Evolutionary conservation across 768 basidiomycete genomes (phyloP), one percentile per base, ranked within the genome.

Genomic region (Cytidiella melzeri): DNA sequence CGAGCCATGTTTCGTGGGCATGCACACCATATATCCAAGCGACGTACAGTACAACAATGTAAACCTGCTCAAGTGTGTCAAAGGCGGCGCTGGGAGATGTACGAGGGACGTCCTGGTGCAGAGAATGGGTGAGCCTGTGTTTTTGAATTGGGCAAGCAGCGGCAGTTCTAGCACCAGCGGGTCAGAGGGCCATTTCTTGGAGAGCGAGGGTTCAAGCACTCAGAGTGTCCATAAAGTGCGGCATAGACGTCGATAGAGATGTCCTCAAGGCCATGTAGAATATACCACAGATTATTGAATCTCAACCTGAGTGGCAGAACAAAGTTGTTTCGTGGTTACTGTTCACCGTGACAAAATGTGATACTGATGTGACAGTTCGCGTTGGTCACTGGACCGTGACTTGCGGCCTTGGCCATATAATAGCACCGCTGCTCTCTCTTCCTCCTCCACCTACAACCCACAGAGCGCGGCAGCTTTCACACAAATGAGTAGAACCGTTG

Each of bases 41-140:
- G 47, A 48, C 20, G n/a, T 48, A 12, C 23, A 40, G 37, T 40
- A 27, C n/a, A 48, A 48, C 47, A 3, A 28, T 9, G 4, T 26
- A 4, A 48, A 28, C 47, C 7, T 48, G 23, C 21, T 28, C 13
- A 4, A 18, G 39, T 48, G 47, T 20, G 27, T 18, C 37, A 11
- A 23, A 26, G 24, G 19, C 39, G 18, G 12, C 19, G 10, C 9
- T 4, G 39, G 47, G 5, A 13, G 38, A 23, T 48, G 47, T 39
- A 25, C 11, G 9, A 25, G 36, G 21, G 30, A 27, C 7, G 40
- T 41, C 19, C 40, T 41, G 19, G 9, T 19, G 30, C 30, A 34
- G 40, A 7, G 19, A 41, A 19, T 9, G 9, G 21, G 40, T 19
- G 21, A 41, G 21, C 40, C 40, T 7, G 6, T 41, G n/a, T 41